Base-by-base conservation (phyloP, 2,329 filamentous ascomycete species). In the Fusarium virguliforme region DNA sequence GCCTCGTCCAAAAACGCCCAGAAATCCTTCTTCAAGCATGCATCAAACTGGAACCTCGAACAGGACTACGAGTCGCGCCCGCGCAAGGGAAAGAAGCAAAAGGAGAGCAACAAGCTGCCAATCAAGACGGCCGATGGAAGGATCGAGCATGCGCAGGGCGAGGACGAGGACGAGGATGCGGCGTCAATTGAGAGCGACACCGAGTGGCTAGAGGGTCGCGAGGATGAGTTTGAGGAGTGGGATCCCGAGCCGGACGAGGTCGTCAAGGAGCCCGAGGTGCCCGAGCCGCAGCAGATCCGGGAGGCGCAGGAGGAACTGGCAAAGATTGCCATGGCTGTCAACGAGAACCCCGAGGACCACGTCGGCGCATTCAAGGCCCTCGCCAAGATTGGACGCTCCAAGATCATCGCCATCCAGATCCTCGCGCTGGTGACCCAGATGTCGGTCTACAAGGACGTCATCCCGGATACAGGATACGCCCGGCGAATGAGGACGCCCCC, bases 391-490 rank as follows among this genome's bases (percentile, higher is more conserved):
- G 91, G 91, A 22, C 86, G 90, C 60, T 91, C 92, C 8, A 85
- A 86, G 13, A 90, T 95, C 68, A 81, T 88, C 13, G 90, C 92
- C 2, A 91, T 99, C 58, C 91, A 93, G 83, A 97, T 97, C 81
- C 86, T 99, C 67, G 91, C 93, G 7, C 84, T 99, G 70, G 93
- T 91, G 53, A 94, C 96, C 24, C 95, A 98, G 81, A 87, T 96
- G 79, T 89, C 95, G 1, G 90, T 98, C 12, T 99, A 95, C 85
- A 97, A 95, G 80, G 96, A 98, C 81, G 89, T 98, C 51, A 98
- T 99, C 96, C 96, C 0, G 96, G 96, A 24, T 99, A 99, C 80
- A 89, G 96, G 67, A 98, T 99, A 84, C 91, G 96, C 18, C 92
- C 94, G 1, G 84, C 94, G 4, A 85, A 88, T 1, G 94, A 97